Base-by-base conservation (phyloP, 108 stramenopile genomes). In the Skeletonema menzelii region DNA sequence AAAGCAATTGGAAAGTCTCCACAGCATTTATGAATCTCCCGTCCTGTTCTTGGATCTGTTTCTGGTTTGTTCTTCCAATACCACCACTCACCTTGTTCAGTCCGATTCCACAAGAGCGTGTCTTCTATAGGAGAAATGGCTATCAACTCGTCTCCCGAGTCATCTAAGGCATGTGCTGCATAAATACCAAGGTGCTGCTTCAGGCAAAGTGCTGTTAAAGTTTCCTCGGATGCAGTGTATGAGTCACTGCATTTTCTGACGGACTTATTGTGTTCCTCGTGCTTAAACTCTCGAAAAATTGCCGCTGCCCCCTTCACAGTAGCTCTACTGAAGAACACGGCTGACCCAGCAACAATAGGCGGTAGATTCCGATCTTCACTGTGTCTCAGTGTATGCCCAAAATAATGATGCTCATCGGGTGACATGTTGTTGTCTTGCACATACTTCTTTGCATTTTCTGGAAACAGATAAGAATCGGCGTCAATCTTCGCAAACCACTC, bases 401-500 rank as follows among this genome's bases (percentile, higher is more conserved):
- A 79, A 31, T 73, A 79, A 32, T 79, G 77, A 28, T 79, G 72
- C 24, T 79, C 72, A 53, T 57, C 40, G 1, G 77, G 72, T 17
- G 56, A 46, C 65, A 46, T 67, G 13, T 38, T 8, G 27, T 62
- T 73, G 8, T 67, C 66, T 8, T 8, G 19, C 13, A 79, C 77
- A 28, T 79, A 79, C 13, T 67, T 65, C 31, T 68, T 73, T 0
- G 73, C 35, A 49, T 79, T 60, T n/a, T 79, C 77, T 7, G 77
- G 69, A 35, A 79, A 79, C 15, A 79, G 32, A 35, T 67, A 79
- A 3, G 77, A 60, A 24, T 79, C 77, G 11, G 72, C 49, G 42
- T 79, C 77, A 7, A 79, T 46, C 34, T 79, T 79, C 20, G 65
- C 71, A 53, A 79, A 79, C 77, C 77, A 79, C 2, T 73, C 72